These are phyloP conservation scores for Clavaria fumosa DNA, from an alignment of 768 basidiomycete species.

Conservation along the genomic window DNA sequence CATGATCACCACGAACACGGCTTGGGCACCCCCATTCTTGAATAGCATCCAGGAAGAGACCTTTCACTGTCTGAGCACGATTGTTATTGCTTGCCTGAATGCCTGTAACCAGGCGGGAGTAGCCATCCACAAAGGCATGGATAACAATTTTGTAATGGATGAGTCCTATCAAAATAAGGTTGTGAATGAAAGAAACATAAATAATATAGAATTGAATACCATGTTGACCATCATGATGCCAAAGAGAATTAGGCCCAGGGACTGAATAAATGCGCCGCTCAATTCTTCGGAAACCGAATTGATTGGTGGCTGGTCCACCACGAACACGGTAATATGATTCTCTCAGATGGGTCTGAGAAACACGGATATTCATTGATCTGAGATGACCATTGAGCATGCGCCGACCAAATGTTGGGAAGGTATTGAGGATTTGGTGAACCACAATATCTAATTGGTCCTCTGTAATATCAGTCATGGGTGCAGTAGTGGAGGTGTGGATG, in stretches of 20 bases:
- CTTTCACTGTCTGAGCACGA: conserved; percentile 22
- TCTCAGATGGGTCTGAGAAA: too few relatives aligned
- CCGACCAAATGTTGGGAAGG: too few relatives aligned
- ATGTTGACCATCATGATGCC: conserved; percentile 26
- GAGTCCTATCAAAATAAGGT: conserved; percentile 12
- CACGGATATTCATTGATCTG: too few relatives aligned
- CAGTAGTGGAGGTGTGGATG: too few relatives aligned
- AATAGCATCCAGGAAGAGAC: conserved; percentile 18
- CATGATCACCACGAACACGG: conserved; percentile 19
- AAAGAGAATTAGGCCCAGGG: conserved; percentile 19
- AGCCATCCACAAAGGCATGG: conserved; percentile 29
- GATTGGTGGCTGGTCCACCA: too few relatives aligned
- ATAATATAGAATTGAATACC: conserved; percentile 11
- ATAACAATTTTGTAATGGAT: conserved; percentile 24
- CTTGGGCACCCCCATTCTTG: conserved; percentile 19
- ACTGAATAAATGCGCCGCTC: conserved; percentile 14
- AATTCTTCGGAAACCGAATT: too few relatives aligned
- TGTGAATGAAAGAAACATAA: not conserved
- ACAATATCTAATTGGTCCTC: too few relatives aligned
- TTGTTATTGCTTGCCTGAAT: conserved; percentile 27
- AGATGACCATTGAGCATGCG: too few relatives aligned
- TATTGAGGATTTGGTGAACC: too few relatives aligned
- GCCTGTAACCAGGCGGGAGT: conserved; percentile 21
- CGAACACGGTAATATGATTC: too few relatives aligned
- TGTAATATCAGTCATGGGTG: too few relatives aligned